Conservation (phyloP, 1,139 yeast species). For the Sugiyamaella novakii region DNA sequence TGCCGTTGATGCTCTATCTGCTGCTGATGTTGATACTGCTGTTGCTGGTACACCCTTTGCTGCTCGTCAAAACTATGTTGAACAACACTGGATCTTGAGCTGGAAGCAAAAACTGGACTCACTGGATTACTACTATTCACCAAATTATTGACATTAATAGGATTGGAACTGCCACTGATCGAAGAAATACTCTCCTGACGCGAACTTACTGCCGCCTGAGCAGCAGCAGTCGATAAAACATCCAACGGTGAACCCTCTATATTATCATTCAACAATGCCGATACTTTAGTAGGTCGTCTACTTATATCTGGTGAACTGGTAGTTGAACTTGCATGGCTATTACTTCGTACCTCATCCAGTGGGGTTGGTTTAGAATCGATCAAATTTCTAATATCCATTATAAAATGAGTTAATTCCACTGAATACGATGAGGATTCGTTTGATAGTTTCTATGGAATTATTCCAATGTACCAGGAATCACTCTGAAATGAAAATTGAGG, state of each 20-base stretch:
- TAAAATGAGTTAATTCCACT: too few species aligned
- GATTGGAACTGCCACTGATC: constrained; percentile 1
- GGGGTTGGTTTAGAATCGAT: constrained; percentile 26
- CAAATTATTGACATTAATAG: background rate
- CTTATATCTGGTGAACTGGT: constrained; percentile 26
- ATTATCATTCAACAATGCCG: constrained; percentile 36
- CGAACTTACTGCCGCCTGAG: constrained; percentile 15
- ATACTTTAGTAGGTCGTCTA: constrained; percentile 35
- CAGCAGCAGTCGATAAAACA: constrained; percentile 22
- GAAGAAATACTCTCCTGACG: constrained; percentile 11
- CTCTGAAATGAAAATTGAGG: too few species aligned
- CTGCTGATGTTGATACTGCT: constrained; percentile 8
- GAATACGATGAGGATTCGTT: too few species aligned
- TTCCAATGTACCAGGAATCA: background rate
- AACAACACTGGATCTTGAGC: constrained; percentile 7
- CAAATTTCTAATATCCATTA: constrained; percentile 33
- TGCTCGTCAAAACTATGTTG: constrained; percentile 1
- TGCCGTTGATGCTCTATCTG: constrained; percentile 10
- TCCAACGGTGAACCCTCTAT: constrained; percentile 25
- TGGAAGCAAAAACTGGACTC: constrained; percentile 8
- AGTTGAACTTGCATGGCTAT: constrained; percentile 17
- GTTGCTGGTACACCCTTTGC: constrained; percentile 8
- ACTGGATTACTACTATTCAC: constrained; percentile 3
- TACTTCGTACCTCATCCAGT: constrained; percentile 18
- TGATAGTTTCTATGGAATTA: background rate